These are phyloP conservation scores for Fusarium compactum DNA, from an alignment of 2,329 filamentous ascomycete species.

Conservation along the genomic window DNA sequence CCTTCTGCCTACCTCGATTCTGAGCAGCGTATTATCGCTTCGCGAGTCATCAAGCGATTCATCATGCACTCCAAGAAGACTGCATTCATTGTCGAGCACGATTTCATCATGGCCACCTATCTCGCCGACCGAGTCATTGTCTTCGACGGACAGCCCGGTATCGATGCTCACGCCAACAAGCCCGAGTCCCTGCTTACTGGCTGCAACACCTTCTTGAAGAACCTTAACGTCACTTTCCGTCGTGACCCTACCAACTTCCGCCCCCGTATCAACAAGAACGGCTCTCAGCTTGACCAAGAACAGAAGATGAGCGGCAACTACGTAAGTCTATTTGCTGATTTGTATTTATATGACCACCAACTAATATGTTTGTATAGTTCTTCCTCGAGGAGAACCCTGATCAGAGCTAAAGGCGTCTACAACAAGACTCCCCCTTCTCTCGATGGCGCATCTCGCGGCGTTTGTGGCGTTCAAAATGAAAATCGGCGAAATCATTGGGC, in stretches of 20 bases:
- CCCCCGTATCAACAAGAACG: constrained; percentile 97
- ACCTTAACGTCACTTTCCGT: constrained; percentile 97
- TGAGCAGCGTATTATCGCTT: constrained; percentile 97
- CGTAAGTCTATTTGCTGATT: constrained; percentile 65
- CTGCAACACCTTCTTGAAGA: constrained; percentile 97
- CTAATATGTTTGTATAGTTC: constrained; percentile 69
- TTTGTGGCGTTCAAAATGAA: constrained; percentile 65
- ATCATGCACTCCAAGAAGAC: constrained; percentile 99
- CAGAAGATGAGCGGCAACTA: constrained; percentile 96
- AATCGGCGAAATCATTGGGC: constrained; percentile 49
- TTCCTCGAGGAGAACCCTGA: constrained; percentile 85
- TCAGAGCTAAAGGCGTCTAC: constrained; percentile 63
- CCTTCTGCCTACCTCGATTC: constrained; percentile 98
- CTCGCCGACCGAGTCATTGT: constrained; percentile 95
- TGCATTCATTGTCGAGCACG: constrained; percentile 98
- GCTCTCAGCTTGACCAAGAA: constrained; percentile 96
- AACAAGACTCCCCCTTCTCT: constrained; percentile 51
- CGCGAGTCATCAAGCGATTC: constrained; percentile 98
- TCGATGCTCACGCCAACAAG: constrained; percentile 86
- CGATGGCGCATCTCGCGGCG: constrained; percentile 56
- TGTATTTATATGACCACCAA: neutral
- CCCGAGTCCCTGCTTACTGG: constrained; percentile 94
- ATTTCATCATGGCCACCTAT: constrained; percentile 94
- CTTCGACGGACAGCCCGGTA: constrained; percentile 93
- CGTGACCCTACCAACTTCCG: constrained; percentile 96